Percentiles rank a stretch among this genome's conserved stretches.
Conservation (phyloP, 768 basidiomycete genomes). For the Phanerodontia chrysosporium region DNA sequence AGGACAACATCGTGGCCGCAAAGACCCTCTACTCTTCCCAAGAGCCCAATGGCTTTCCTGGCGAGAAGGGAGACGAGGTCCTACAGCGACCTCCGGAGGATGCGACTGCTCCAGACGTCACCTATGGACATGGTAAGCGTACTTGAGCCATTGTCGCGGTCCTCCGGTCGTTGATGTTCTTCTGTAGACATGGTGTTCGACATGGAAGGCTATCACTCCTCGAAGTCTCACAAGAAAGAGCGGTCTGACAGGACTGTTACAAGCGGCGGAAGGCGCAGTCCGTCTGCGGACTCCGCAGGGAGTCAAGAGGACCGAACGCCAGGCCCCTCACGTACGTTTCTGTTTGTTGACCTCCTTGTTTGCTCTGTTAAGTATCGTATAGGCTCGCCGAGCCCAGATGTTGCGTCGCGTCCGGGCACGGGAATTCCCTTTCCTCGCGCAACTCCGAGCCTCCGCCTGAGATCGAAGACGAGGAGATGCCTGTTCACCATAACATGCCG, state of each 20-base stretch:
- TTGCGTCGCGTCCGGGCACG: neutral
- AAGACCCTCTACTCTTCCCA: constrained; percentile 13
- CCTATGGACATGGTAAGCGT: constrained; percentile 53
- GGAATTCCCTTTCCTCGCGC: constrained; percentile 41
- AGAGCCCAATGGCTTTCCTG: constrained; percentile 21
- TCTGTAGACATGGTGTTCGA: constrained; percentile 72
- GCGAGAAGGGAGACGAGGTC: constrained; percentile 38
- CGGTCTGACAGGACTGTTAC: constrained; percentile 28
- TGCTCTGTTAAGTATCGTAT: too few species aligned
- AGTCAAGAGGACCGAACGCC: constrained; percentile 17
- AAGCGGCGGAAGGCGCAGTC: constrained; percentile 4
- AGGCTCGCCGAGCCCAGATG: constrained; percentile 18
- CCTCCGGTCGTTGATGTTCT: neutral
- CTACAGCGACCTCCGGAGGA: constrained; percentile 40
- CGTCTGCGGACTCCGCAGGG: constrained; percentile 9
- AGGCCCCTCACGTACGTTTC: constrained; percentile 23
- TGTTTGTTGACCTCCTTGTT: neutral
- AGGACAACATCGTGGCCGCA: constrained; percentile 19
- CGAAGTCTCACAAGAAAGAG: constrained; percentile 26
- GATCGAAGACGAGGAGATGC: constrained; percentile 21
- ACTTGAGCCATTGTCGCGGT: neutral
- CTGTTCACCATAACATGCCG: neutral
- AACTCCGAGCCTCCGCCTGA: constrained; percentile 60
- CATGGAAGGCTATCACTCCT: constrained; percentile 71
- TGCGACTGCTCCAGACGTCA: constrained; percentile 24